Evolutionary conservation across 352 stramenopile species (phyloP), one percentile per base, ranked within the genome.

Genomic region (Pythium guiyangense): DNA sequence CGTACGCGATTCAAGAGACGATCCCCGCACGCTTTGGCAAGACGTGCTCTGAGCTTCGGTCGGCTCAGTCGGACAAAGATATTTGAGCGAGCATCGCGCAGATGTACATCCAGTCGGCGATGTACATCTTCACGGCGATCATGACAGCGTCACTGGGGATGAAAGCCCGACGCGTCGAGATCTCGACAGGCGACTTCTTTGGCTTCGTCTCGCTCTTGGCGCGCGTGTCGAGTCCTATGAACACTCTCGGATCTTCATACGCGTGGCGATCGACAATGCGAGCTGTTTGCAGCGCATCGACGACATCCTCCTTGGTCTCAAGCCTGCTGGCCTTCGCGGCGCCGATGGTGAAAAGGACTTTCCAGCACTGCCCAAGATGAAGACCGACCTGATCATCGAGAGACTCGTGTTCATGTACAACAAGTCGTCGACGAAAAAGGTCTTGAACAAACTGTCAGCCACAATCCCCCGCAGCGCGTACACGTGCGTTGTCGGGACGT

Each of bases 71-170:
- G 65, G 84, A 70, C 22, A 96, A 94, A 61, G 84, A 94, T 52
- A 92, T 96, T 49, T 96, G 86, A 84, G 88, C 84, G 34, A n/a
- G n/a, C n/a, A n/a, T n/a, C n/a, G n/a, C n/a, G n/a, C n/a, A n/a
- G n/a, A n/a, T n/a, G n/a, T n/a, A 91, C 73, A 91, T 96, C 49
- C 83, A 94, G 59, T 92, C 80, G 39, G 82, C 80, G 27, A 96
- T 96, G 86, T 94, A 90, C 67, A 90, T 94, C 67, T 96, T 96
- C 67, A 84, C 85, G 49, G 80, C 84, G n/a, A n/a, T n/a, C n/a
- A n/a, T n/a, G n/a, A n/a, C n/a, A n/a, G n/a, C n/a, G n/a, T n/a
- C n/a, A n/a, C n/a, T n/a, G n/a, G n/a, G n/a, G n/a, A n/a, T n/a
- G n/a, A n/a, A n/a, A n/a, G n/a, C n/a, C n/a, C n/a, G n/a, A n/a